Percentiles rank a stretch among this genome's conserved stretches.
phyloP scores from a whole-genome alignment of 805 yeast genomes.

The Candida maesae region DNA sequence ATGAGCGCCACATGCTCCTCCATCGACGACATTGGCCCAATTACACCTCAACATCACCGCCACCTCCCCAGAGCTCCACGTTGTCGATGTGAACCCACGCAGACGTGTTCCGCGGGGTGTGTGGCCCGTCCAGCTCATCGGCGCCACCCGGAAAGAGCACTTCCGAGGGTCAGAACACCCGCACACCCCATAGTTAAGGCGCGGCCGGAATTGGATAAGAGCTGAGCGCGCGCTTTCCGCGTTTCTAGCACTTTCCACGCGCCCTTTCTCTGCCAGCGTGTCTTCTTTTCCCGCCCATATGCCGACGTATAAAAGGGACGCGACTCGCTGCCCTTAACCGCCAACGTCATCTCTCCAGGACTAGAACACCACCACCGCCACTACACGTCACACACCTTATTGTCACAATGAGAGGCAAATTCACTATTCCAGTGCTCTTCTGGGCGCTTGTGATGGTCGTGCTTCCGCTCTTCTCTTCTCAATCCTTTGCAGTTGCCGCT shows the following conservation, averaged over 20 bases:
- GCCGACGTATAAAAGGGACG: constrained; percentile 8
- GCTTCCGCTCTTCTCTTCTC: constrained; percentile 24
- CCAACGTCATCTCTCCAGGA: not conserved
- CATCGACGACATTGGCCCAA: constrained; percentile 1
- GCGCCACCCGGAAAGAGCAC: not conserved
- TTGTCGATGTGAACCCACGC: too few species aligned
- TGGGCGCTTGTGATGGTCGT: constrained; percentile 26
- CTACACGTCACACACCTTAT: too few species aligned
- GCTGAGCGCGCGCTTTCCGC: too few species aligned
- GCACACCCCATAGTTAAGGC: not conserved
- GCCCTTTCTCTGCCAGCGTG: constrained; percentile 15
- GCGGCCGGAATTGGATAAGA: not conserved
- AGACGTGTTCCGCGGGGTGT: too few species aligned
- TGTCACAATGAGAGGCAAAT: constrained; percentile 28
- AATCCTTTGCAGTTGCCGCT: constrained; percentile 24
- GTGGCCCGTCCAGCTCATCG: not conserved
- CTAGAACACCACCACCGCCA: not conserved
- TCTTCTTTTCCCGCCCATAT: constrained; percentile 5
- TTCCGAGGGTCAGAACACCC: not conserved
- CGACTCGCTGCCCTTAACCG: not conserved
- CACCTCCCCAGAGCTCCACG: too few species aligned
- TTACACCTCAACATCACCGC: too few species aligned
- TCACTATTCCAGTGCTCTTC: constrained; percentile 31
- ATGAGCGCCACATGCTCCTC: constrained; percentile 34
- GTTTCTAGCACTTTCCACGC: constrained; percentile 8